phyloP scores from a whole-genome alignment of 1,284 basidiomycete species.

The Tremellales sp. region DNA sequence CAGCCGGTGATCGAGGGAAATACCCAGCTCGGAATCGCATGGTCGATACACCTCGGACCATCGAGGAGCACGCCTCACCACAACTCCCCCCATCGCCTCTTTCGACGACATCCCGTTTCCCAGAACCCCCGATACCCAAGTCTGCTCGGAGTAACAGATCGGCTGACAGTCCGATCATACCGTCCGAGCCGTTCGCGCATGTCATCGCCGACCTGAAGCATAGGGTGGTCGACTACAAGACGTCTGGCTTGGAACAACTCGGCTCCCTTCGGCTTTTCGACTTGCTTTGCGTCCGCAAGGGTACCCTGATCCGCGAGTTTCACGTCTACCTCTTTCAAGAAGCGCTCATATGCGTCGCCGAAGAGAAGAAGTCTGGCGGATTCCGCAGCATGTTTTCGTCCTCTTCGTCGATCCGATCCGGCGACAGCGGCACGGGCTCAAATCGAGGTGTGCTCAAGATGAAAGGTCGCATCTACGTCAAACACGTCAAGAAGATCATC shows the following conservation, averaged over 20 bases:
- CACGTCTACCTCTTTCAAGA: constrained; percentile 95
- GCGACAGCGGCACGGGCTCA: constrained; percentile 23
- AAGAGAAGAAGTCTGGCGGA: constrained; percentile 72
- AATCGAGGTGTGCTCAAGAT: constrained; percentile 76
- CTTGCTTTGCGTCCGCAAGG: constrained; percentile 78
- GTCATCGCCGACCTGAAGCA: constrained; percentile 81
- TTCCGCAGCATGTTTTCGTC: constrained; percentile 39
- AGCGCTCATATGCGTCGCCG: constrained; percentile 91
- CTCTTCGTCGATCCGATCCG: constrained; percentile 17
- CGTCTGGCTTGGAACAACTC: constrained; percentile 74
- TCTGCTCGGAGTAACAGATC: too few species aligned
- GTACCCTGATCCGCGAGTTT: constrained; percentile 80
- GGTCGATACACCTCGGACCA: constrained; percentile 5
- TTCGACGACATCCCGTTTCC: not conserved
- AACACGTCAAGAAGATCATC: constrained; percentile 81
- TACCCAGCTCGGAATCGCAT: constrained; percentile 30
- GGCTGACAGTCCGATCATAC: constrained; percentile 10
- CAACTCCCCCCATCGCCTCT: constrained; percentile 36
- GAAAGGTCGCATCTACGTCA: constrained; percentile 90
- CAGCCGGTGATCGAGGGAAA: constrained; percentile 52
- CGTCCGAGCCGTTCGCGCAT: constrained; percentile 54
- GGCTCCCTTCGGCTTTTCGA: constrained; percentile 89
- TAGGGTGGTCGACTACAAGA: constrained; percentile 91
- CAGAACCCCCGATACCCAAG: not conserved
- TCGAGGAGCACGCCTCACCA: constrained; percentile 22